Evolutionary conservation across 2,329 filamentous ascomycete genomes (phyloP), one percentile per base, ranked within the genome.

Genomic region (Aspergillus ochraceoroseus): DNA sequence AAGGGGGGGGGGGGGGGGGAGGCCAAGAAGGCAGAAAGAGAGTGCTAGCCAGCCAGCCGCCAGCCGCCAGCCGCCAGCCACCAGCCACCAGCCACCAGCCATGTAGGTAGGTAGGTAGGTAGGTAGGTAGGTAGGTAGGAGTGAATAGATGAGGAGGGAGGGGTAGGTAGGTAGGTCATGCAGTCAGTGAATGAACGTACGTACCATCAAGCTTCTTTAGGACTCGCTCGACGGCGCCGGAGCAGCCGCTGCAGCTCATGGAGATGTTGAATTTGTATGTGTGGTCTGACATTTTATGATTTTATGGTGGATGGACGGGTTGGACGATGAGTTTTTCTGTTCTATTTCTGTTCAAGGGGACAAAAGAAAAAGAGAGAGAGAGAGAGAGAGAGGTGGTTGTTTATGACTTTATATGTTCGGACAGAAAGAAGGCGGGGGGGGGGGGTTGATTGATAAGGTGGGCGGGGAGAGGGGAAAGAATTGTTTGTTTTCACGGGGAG

Each of bases 201-300:
- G 51, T 63, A 94, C 89, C 88, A 13, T 94, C 84, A 2, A 94
- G 80, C 72, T 87, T 95, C 73, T 86, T 90, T 51, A 98, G 80
- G 31, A 95, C 88, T 37, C 88, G 79, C 70, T 94, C 85, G 30
- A 98, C 77, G 53, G 92, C 92, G 59, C 89, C 88, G 31, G 89
- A 95, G 82, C 92, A 98, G 66, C 92, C 92, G 63, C 86, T 80
- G 72, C 92, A 98, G 75, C 75, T 85, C 92, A 98, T 98, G 68
- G 73, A 76, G 66, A 96, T 80, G 69, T 89, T 82, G 76, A 96
- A 96, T 68, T 92, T 87, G 83, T 96, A 96, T 55, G 80, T 86
- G 74, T 95, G 87, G 56, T 83, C 80, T 45, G 81, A 71, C 85
- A 89, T 52, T 32, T 27, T 48, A n/a, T n/a, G n/a, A n/a, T 38